These are phyloP conservation scores for Chaetomium tenue DNA, from an alignment of 495 filamentous ascomycete species.

Conservation along the genomic window DNA sequence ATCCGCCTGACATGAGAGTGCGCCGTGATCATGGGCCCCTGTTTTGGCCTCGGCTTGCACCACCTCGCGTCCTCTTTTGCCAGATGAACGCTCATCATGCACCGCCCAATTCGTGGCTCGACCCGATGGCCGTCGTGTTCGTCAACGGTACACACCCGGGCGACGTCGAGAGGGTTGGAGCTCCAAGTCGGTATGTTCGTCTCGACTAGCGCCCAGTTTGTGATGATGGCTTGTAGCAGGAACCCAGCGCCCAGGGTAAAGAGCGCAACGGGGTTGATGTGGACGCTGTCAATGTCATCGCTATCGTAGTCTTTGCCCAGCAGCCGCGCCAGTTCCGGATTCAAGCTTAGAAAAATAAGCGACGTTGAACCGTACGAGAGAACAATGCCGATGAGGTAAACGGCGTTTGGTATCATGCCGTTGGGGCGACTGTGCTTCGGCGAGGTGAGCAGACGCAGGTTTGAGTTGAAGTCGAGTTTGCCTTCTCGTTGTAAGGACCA, in stretches of 20 bases:
- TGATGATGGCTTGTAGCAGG: conserved; percentile 36
- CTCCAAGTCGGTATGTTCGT: conserved; percentile 39
- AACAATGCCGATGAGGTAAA: conserved; percentile 35
- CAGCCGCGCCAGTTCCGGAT: conserved; percentile 28
- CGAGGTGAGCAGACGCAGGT: conserved; percentile 42
- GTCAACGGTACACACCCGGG: conserved; percentile 27
- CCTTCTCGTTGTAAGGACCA: conserved; percentile 46
- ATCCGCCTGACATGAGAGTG: conserved; percentile 32
- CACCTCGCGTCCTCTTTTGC: conserved; percentile 32
- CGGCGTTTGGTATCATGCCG: conserved; percentile 32
- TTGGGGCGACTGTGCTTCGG: conserved; percentile 30
- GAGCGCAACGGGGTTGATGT: conserved; percentile 38
- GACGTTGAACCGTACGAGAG: conserved; percentile 42
- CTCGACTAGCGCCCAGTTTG: conserved; percentile 37
- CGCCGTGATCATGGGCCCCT: conserved; percentile 30
- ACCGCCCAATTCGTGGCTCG: conserved; percentile 28
- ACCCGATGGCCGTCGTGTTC: conserved; percentile 27
- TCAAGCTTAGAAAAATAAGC: conserved; percentile 39
- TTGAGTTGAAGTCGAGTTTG: conserved; percentile 46
- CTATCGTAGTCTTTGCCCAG: conserved; percentile 20
- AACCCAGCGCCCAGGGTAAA: conserved; percentile 38
- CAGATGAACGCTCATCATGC: conserved; percentile 38
- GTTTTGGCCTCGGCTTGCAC: conserved; percentile 32
- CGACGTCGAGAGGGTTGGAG: conserved; percentile 40
- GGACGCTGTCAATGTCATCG: conserved; percentile 26